Conservation (phyloP, 2,329 filamentous ascomycete genomes). For the Myrmaecium sp. region DNA sequence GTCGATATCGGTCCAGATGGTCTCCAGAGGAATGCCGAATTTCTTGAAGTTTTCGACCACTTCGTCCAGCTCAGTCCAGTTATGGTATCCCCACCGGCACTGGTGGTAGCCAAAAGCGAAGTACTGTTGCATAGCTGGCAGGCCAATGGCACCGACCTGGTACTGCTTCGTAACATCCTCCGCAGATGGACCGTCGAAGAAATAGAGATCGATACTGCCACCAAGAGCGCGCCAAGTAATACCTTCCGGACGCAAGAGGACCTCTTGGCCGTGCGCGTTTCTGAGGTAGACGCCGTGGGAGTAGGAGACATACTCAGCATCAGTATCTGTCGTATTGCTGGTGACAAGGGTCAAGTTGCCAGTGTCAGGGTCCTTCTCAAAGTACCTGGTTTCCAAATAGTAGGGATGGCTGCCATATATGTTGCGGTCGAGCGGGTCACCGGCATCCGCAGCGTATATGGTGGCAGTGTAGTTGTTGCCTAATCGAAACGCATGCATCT, state of each 20-base stretch:
- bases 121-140: slow-evolving; percentile 67
- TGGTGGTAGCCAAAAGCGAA: slow-evolving; percentile 72
- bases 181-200: slow-evolving; percentile 57
- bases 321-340: slow-evolving; percentile 34
- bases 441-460: slow-evolving; percentile 50
- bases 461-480: slow-evolving; percentile 56
- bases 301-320: slow-evolving; percentile 43
- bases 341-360: slow-evolving; percentile 36
- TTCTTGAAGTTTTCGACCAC: slow-evolving; percentile 35
- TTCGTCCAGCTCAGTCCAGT: slow-evolving; percentile 49
- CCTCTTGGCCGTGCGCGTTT: slow-evolving; percentile 61
- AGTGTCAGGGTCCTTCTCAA: slow-evolving; percentile 32
- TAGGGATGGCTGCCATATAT: slow-evolving; percentile 64
- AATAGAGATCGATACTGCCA: slow-evolving; percentile 63
- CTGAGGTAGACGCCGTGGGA: slow-evolving; percentile 65
- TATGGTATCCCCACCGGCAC: slow-evolving; percentile 66
- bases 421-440: slow-evolving; percentile 47
- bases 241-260: slow-evolving; percentile 44
- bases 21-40: slow-evolving; percentile 37
- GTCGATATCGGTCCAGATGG: slow-evolving; percentile 29
- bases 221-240: slow-evolving; percentile 61
- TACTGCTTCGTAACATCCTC: slow-evolving; percentile 55
- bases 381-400: slow-evolving; percentile 67
- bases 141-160: slow-evolving; percentile 46
- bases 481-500: slow-evolving; percentile 53